A percentile compares a stretch with the other conserved stretches of the same genome.
These are phyloP conservation scores for Ochetophila trinervis DNA, from an alignment of 306 rosid genomes.

Conservation along the genomic window DNA sequence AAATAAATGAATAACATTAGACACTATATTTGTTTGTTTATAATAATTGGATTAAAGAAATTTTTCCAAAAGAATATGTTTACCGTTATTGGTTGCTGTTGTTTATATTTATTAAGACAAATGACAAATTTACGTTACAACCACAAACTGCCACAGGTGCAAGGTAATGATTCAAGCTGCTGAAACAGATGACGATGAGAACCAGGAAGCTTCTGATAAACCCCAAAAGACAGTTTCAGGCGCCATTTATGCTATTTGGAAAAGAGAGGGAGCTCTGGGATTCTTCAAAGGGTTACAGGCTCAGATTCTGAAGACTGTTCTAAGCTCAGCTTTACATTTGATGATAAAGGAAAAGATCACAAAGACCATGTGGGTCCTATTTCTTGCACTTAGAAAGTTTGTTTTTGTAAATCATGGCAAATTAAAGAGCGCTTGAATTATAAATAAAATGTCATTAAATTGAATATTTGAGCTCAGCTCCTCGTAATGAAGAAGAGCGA, in stretches of 20 bases:
- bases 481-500: constrained; percentile 23
- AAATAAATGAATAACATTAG: neutral
- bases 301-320: constrained; percentile 87
- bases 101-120: too few relatives aligned
- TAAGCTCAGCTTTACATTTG: constrained; percentile 82
- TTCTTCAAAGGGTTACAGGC: constrained; percentile 92
- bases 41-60: too few relatives aligned
- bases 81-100: neutral
- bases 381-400: constrained; percentile 58
- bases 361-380: constrained; percentile 67
- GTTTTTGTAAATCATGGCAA: constrained; percentile 41
- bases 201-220: constrained; percentile 41
- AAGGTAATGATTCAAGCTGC: constrained; percentile 92
- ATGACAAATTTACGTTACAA: neutral
- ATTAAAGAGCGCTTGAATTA: constrained; percentile 49
- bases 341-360: constrained; percentile 94
- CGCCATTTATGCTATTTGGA: constrained; percentile 65
- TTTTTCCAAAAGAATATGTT: too few relatives aligned
- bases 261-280: constrained; percentile 74
- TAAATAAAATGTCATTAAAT: constrained; percentile 8
- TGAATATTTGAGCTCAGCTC: neutral
- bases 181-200: constrained; percentile 47
- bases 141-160: constrained; percentile 50
- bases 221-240: constrained; percentile 63
- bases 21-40: too few relatives aligned